Conservation (phyloP, 2,329 filamentous ascomycete species). For the Dactylellina haptotyla region DNA sequence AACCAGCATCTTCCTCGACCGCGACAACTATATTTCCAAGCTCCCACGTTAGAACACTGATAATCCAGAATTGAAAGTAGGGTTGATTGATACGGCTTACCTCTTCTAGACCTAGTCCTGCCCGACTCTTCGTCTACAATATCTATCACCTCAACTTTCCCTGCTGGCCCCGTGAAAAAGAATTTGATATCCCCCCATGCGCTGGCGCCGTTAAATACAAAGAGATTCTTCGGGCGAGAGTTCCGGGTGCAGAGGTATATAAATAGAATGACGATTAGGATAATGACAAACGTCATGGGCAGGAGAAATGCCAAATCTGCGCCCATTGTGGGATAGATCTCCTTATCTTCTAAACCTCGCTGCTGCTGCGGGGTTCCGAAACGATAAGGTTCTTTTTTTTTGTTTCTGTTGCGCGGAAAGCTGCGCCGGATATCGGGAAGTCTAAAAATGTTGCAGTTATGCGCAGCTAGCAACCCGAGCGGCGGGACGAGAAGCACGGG, state of each 20-base stretch:
- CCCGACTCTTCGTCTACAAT: constrained; percentile 40
- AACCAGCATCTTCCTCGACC: constrained; percentile 30
- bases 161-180: constrained; percentile 28
- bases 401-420: background rate
- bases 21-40: background rate
- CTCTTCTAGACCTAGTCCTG: constrained; percentile 9
- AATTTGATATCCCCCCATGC: constrained; percentile 37
- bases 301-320: constrained; percentile 36
- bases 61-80: background rate
- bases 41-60: background rate
- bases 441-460: background rate
- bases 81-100: constrained; percentile 5
- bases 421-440: background rate
- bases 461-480: background rate
- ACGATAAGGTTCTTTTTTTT: background rate
- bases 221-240: constrained; percentile 38
- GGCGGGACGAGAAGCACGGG: background rate
- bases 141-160: constrained; percentile 5
- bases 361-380: background rate
- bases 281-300: constrained; percentile 43
- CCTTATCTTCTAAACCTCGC: background rate
- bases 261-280: constrained; percentile 42
- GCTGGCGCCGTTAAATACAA: constrained; percentile 11
- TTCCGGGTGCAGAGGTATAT: constrained; percentile 51
- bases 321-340: constrained; percentile 22